Evolutionary conservation across 768 basidiomycete genomes (phyloP).

Genomic region (Lentinula sp.): DNA sequence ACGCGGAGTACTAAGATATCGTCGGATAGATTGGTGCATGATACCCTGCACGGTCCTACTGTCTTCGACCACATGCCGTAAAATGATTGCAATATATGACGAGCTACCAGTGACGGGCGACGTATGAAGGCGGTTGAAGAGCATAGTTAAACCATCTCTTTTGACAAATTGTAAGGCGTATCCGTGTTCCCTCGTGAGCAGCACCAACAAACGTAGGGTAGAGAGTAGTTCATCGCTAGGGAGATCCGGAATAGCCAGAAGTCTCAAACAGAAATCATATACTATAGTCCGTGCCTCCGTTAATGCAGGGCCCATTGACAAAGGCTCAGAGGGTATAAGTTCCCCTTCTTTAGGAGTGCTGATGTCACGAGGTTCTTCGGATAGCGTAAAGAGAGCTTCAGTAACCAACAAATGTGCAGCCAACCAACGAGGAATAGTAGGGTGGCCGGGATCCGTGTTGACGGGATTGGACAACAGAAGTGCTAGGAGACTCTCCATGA

Average conservation of each 20-base stretch:
- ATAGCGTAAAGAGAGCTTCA: slow-evolving; percentile 73
- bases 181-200: slow-evolving; percentile 70
- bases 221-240: slow-evolving; percentile 81
- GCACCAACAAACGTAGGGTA: slow-evolving; percentile 73
- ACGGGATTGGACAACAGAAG: slow-evolving; percentile 54
- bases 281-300: slow-evolving; percentile 55
- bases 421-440: slow-evolving; percentile 76
- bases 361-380: slow-evolving; percentile 65
- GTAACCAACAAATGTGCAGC: slow-evolving; percentile 80
- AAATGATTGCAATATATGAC: slow-evolving; percentile 77
- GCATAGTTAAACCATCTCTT: slow-evolving; percentile 49
- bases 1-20: slow-evolving; percentile 72
- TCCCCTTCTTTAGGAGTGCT: slow-evolving; percentile 69
- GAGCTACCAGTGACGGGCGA: slow-evolving; percentile 65
- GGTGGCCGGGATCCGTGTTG: slow-evolving; percentile 46
- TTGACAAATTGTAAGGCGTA: slow-evolving; percentile 65
- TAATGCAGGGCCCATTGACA: slow-evolving; percentile 56
- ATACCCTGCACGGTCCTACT: slow-evolving; percentile 50
- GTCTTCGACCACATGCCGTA: slow-evolving; percentile 92
- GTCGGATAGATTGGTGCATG: slow-evolving; percentile 80
- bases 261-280: slow-evolving; percentile 70
- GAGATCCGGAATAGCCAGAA: slow-evolving; percentile 59
- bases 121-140: slow-evolving; percentile 64
- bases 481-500: slow-evolving; percentile 67
- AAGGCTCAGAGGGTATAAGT: slow-evolving; percentile 41